Evolutionary conservation across 495 filamentous ascomycete species (phyloP), one percentile per base, ranked within the genome.

Genomic region (Daldinia caldariorum): DNA sequence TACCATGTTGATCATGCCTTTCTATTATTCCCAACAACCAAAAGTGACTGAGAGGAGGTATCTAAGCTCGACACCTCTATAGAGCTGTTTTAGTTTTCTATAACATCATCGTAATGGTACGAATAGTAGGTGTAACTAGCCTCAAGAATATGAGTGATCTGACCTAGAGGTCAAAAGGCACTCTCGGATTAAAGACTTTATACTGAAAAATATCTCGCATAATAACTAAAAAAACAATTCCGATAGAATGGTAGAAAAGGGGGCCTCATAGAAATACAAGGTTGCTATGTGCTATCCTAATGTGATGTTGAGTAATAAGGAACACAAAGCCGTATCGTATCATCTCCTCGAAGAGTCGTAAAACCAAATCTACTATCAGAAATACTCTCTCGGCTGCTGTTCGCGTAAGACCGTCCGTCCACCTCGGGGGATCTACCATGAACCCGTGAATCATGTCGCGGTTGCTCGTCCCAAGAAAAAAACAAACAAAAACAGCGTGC

Each of bases 401-500:
- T 55, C 68, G 58, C 68, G 58, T 35, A 56, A 71, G 34, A 50
- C 63, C 49, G 26, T 63, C 34, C 10, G n/a, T 71, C 38, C 55
- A 13, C 39, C 20, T 61, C 22, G 60, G 49, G 60, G 49, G 64
- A 72, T 68, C 50, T 67, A 67, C 67, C 47, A 16, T 58, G 49
- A 67, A 58, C 59, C 45, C 63, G 55, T 63, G 54, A 67, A 63
- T 67, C 63, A 32, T 59, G 18, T 13, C 12, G 59, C 12, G 58
- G 55, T n/a, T n/a, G n/a, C 38, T 47, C 20, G 54, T 59, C 38
- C 45, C 14, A 51, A 65, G n/a, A n/a, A 26, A 26, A 26, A 26
- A 26, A 26, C 26, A n/a, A n/a, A n/a, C n/a, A n/a, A n/a, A n/a
- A n/a, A n/a, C n/a, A n/a, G n/a, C 54, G 43, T 55, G 22, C 38